Conservation (phyloP, 331 rosid species). For the Pyrus hybrid region DNA sequence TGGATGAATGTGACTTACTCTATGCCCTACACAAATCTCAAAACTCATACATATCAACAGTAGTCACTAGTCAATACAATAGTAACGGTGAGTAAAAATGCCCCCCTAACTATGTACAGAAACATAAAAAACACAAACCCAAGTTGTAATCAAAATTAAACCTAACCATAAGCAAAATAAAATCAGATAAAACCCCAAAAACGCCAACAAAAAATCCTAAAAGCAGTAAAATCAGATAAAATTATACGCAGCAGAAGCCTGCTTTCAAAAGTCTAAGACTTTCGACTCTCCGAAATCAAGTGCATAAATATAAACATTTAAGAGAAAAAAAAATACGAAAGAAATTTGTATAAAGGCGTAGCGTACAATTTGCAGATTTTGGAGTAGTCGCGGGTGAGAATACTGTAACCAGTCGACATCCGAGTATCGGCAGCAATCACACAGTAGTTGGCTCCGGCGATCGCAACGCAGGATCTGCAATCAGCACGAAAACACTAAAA, state of each 20-base stretch:
- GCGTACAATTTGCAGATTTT: conserved; percentile 65
- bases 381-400: conserved; percentile 92
- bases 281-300: neutral
- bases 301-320: neutral
- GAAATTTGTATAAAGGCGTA: neutral
- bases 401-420: conserved; percentile 88
- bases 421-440: conserved; percentile 93
- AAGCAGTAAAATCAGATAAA: neutral
- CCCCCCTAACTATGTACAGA: neutral
- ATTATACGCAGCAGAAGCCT: no score
- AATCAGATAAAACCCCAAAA: neutral
- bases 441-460: conserved; percentile 95
- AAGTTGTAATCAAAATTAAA: neutral
- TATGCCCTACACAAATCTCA: neutral
- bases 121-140: neutral
- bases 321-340: neutral
- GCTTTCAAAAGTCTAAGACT: neutral
- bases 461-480: conserved; percentile 84
- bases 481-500: neutral
- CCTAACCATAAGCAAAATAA: neutral
- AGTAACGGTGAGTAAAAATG: neutral
- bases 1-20: neutral
- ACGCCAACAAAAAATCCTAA: neutral
- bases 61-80: neutral
- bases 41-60: neutral